Base-by-base conservation (phyloP, 495 filamentous ascomycete genomes). In the Hypoxylon crocopeplum region DNA sequence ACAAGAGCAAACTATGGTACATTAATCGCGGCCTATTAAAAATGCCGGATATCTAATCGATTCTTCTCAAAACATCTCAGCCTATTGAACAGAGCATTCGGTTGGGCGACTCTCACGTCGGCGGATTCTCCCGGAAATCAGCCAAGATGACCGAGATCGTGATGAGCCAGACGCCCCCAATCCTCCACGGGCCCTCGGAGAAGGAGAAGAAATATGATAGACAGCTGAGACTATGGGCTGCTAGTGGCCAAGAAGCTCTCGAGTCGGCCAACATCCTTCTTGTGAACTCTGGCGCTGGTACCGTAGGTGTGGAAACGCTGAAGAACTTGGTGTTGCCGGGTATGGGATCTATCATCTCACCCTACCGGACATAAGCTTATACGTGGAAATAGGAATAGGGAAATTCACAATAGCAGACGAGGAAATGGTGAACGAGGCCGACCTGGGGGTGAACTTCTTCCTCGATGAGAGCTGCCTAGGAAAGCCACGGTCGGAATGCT, bases 371-470 rank as follows among this genome's bases (percentile, higher is more conserved):
- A 1, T 20, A 25, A n/a, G 32, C 64, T 72, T 13, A 73, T 42
- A 60, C 17, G 42, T 34, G 1, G 8, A 11, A 34, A 16, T 22
- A 88, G 91, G 93, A 22, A 88, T 98, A 68, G 94, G 95, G 10
- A 86, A 87, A n/a, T 97, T 97, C 70, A 95, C 90, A 2, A 96
- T 99, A 55, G 85, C 92, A 38, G 94, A 99, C 67, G 84, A 88
- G 7, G 82, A 85, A 0, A 72, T 77, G 7, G 93, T 99, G 15
- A 80, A 77, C 0, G 91, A 97, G 56, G 78, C 84, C 8, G 95
- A 99, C 65, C 72, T 98, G 34, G 94, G 94, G 2, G 88, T 96
- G 51, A 98, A 98, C 73, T 99, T 99, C 82, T 98, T 99, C 59
- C 77, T 98, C 7, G 91, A 96, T 56, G 85, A 90, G 60, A 76